Evolutionary conservation across 1,284 basidiomycete genomes (phyloP), one percentile per base, ranked within the genome.

Genomic region (Apiotrichum laibachii): DNA sequence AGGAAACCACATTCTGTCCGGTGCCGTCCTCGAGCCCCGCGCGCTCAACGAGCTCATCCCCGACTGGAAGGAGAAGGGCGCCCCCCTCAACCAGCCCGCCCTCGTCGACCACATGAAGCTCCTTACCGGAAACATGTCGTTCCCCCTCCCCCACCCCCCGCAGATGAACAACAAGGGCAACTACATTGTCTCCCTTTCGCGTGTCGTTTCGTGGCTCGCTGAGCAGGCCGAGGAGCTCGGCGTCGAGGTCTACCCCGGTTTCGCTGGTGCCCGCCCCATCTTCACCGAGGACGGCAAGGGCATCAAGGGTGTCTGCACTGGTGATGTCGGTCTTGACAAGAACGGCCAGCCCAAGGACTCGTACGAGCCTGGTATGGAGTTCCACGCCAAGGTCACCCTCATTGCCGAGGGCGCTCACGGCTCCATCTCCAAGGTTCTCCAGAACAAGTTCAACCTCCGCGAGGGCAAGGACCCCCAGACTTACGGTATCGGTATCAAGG

Each of bases 361-460:
- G 15, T 99, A 94, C 72, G 94, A 98, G 77, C 91, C 94, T 1
- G 95, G 95, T 4, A 97, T 99, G 92, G 88, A 91, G 65, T 99
- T 99, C 81, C 87, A 88, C 58, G 88, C 95, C 42, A 93, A 90
- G 72, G 88, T 95, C 49, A 96, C 93, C 0, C 82, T 99, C n/a
- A 84, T 99, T 53, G 94, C 92, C 0, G 96, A 99, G 77, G 96
- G 95, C 50, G 92, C 94, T 12, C 95, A 97, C 69, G 95, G 96
- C 1, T 90, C 88, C 5, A 82, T 99, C 34, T 87, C 90, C 15
- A 95, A 97, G 78, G 83, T 88, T 66, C 84, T 88, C 12, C 87
- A 93, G 63, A 82, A 83, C 53, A 85, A 86, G 71, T 94, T 95
- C 77, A 82, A 87, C 55, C 81, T 98, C 37, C 82, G 92, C 26